Evolutionary conservation across 345 rosid species (phyloP), one percentile per base, ranked within the genome.

Genomic region (Reutealis trisperma): DNA sequence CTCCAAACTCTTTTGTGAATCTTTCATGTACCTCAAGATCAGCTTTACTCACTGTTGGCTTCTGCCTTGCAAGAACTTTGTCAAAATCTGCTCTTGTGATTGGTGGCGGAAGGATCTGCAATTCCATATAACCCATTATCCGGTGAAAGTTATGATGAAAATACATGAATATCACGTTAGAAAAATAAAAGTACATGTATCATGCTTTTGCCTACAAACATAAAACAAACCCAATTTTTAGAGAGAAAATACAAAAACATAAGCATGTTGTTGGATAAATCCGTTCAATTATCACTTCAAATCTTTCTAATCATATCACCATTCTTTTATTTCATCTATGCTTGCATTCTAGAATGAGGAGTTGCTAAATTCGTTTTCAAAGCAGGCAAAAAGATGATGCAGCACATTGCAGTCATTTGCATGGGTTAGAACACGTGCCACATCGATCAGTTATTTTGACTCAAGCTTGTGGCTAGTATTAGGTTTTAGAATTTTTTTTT

Each of bases 1-100:
- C 97, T 63, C 98, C 98, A 83, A 90, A 94, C 87, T 94, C 98
- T 79, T 87, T 88, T 16, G 98, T 94, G 87, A 94, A 94, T 89
- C 91, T 90, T 86, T 92, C 98, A 8, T 94, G 98, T 59, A 94
- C 93, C 4, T 90, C 97, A 30, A 94, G 90, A 84, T 94, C 98
- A 54, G 86, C 63, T 81, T 92, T 92, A 85, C 97, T 90, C 63
- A 94, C 98, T 19, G 98, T 94, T 55, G 97, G 96, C 87, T 82
- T 90, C 84, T 94, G 98, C 86, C 93, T 90, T 8, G 94, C 92
- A 79, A 94, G 95, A 52, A 94, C 97, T 81, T 90, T 92, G 15
- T 92, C 94, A 61, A 94, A 94, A 87, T 94, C 97, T 47, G 85
- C 85, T 89, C 84, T 89, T 0, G 92, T 77, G 67, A 92, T 94